These are phyloP conservation scores for Aspergillus caelatus DNA, from an alignment of 2,329 filamentous ascomycete species.

Conservation along the genomic window DNA sequence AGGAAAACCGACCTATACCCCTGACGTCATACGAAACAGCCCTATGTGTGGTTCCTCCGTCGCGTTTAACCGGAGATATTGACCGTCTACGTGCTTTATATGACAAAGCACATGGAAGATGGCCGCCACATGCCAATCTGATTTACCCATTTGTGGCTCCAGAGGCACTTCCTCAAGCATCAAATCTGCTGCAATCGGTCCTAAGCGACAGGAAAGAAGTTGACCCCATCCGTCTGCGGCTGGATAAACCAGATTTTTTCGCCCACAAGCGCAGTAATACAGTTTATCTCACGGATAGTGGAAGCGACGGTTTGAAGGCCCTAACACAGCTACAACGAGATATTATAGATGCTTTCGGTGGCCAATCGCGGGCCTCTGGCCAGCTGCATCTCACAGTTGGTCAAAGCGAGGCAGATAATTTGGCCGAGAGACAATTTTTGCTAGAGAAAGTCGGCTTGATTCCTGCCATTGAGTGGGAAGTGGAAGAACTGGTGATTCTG, in stretches of 20 bases:
- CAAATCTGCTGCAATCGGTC: neutral
- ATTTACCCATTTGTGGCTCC: slow-evolving; percentile 13
- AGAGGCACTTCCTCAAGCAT: slow-evolving; percentile 4
- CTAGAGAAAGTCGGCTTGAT: slow-evolving; percentile 6
- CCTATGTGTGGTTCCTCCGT: slow-evolving; percentile 9
- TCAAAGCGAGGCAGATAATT: slow-evolving; percentile 2
- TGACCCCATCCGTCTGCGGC: neutral
- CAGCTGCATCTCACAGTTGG: slow-evolving; percentile 8
- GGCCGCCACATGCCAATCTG: slow-evolving; percentile 11
- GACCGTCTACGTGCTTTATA: slow-evolving; percentile 7
- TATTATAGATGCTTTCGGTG: neutral
- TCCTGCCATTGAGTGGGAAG: slow-evolving; percentile 5
- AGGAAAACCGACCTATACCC: neutral
- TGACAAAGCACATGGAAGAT: slow-evolving; percentile 13
- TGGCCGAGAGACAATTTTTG: neutral
- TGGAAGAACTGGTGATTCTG: slow-evolving; percentile 4
- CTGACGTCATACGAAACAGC: slow-evolving; percentile 10
- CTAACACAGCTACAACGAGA: neutral
- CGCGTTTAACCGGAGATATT: slow-evolving; percentile 3
- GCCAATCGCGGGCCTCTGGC: neutral
- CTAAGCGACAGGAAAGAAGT: neutral
- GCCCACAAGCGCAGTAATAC: slow-evolving; percentile 4
- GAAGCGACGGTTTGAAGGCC: neutral
- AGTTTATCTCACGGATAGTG: slow-evolving; percentile 2
- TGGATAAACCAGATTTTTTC: slow-evolving; percentile 10